Evolutionary conservation across 805 yeast species (phyloP), one percentile per base, ranked within the genome.

Genomic region (Kockiozyma suomiensis): DNA sequence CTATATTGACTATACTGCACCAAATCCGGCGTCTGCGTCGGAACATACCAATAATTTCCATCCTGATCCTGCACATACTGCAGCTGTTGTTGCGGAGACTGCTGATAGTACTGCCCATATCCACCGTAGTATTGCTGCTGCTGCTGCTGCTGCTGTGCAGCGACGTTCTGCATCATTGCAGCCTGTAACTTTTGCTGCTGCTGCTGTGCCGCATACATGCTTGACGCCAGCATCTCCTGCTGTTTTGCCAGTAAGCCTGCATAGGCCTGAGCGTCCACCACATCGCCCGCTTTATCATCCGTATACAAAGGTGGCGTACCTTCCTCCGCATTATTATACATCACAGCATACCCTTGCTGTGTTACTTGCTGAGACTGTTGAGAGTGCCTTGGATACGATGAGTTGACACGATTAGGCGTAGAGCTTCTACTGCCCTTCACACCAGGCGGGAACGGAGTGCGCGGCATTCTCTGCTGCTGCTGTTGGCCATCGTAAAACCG

Each of bases 111-210:
- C 30, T 19, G 47, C 33, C 25, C 17, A 38, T 26, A 17, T 7
- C 47, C 45, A n/a, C 35, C 38, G 17, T 50, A 30, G 12, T 32
- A 30, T 25, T 41, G 62, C 42, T 50, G 68, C 50, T 55, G 69
- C 58, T 54, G 62, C 42, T 50, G 68, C 50, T 55, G 69, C 58
- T 54, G 58, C 58, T 68, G 67, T 45, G 62, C 54, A 12, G 15
- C 26, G 10, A 53, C 53, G 5, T 67, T 67, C 25, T 48, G 58
- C 48, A 57, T 53, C 70, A 71, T 66, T 23, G 72, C 73, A 2
- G 56, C 65, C 61, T 72, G 74, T 37, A 72, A 68, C 30, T 69
- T 68, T 62, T 72, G 72, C 60, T 72, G 75, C 66, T 72, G 75
- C 55, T 72, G 75, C 55, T 72, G 75, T 30, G 72, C 68, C 43